Evolutionary conservation across 495 filamentous ascomycete species (phyloP).

Genomic region (Podospora bellae-mahoneyi): DNA sequence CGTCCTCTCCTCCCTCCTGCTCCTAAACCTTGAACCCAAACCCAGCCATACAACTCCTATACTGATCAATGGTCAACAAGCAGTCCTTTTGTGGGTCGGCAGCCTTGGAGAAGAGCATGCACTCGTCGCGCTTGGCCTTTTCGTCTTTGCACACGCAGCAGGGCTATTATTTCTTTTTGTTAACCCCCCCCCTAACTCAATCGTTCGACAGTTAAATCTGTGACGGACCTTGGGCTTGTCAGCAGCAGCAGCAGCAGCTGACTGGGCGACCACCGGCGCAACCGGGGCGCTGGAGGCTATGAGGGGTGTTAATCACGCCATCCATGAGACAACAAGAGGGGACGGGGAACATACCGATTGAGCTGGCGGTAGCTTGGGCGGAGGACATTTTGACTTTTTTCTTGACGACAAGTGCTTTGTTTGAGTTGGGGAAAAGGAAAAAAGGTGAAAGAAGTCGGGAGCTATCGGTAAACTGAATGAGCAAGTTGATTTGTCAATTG

Average conservation of each 20-base stretch:
- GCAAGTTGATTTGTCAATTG: slow-evolving; percentile 3
- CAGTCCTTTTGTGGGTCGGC: slow-evolving; percentile 77
- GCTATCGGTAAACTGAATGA: not conserved
- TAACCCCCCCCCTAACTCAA: not conserved
- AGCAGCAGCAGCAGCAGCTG: slow-evolving; percentile 26
- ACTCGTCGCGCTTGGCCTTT: slow-evolving; percentile 89
- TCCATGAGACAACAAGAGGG: not conserved
- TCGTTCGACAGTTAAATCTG: not conserved
- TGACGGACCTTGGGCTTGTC: slow-evolving; percentile 48
- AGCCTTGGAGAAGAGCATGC: slow-evolving; percentile 91
- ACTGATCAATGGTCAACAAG: slow-evolving; percentile 73
- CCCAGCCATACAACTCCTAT: slow-evolving; percentile 88
- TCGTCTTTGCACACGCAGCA: slow-evolving; percentile 98
- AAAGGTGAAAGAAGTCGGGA: not conserved
- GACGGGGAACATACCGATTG: not conserved
- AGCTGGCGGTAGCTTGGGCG: not conserved
- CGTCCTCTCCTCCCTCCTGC: not conserved
- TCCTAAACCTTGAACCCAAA: slow-evolving; percentile 78
- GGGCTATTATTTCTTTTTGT: slow-evolving; percentile 52
- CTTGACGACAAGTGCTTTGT: not conserved
- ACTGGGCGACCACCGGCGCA: slow-evolving; percentile 9
- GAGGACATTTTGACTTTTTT: not conserved
- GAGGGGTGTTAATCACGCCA: slow-evolving; percentile 24
- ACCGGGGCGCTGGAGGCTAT: slow-evolving; percentile 28
- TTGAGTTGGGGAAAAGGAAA: not conserved